Base-by-base conservation (phyloP, 2,329 filamentous ascomycete genomes). In the Monosporascus sp. region DNA sequence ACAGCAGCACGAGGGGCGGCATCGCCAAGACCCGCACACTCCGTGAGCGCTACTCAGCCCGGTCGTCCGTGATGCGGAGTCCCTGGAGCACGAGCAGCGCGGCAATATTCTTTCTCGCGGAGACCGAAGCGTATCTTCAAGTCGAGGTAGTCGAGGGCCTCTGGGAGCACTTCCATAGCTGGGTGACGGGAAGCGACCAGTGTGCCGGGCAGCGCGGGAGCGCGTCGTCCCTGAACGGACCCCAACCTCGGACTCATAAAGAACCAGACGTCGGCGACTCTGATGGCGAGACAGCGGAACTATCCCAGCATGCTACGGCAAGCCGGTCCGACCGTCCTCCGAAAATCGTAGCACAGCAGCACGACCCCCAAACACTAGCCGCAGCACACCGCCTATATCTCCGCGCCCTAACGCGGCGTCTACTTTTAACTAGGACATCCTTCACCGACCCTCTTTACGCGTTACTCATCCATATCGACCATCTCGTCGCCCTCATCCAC, bases 1-100 rank as follows among this genome's bases (percentile, higher is more conserved):
- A 78, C 60, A 87, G 84, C 58, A 85, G 79, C 57, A 82, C 81
- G 18, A 74, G 76, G 31, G 76, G 78, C 37, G 86, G 87, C 1
- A 78, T 82, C 54, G 77, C 79, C 18, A 80, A 82, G 56, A 79
- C 89, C 17, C 75, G 74, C 26, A 73, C 81, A 22, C 78, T 88
- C 11, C 81, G 91, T 28, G 73, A 81, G 60, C 81, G 88, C 49
- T 82, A 85, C 60, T 82, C 83, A 26, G 67, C 74, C 17, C 80
- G 93, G 18, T 79, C 81, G 5, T 77, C 78, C 37, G 79, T 82
- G 0, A 88, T 96, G 79, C 84, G 94, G 17, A 87, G 85, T 58
- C 82, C 93, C 1, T 99, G 94, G 94, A 93, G 91, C 0, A 95
- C 90, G 0, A 87, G 88, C 61, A 91, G 89, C 64, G 89, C 91